Evolutionary conservation across 1,139 yeast species (phyloP).

Genomic region (Pneumocystis oryctolagi): DNA sequence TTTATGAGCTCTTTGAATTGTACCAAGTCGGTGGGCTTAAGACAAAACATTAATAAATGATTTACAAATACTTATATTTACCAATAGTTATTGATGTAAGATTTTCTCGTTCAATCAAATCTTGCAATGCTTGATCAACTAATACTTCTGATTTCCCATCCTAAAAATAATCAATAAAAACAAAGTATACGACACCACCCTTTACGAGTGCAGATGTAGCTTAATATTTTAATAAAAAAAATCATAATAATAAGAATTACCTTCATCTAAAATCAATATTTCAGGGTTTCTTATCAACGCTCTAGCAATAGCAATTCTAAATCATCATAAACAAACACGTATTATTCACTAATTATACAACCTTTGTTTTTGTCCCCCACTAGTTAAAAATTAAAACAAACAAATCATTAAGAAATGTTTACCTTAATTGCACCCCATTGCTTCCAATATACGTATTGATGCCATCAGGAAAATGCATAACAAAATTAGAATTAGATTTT

Average conservation of each 20-base stretch:
- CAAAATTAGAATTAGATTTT: constrained; percentile 68
- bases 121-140: constrained; percentile 49
- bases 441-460: constrained; percentile 78
- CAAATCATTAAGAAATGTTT: background rate
- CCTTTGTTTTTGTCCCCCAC: constrained; percentile 74
- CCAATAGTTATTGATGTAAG: constrained; percentile 77
- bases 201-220: constrained; percentile 23
- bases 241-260: constrained; percentile 32
- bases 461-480: constrained; percentile 47
- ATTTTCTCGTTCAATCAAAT: constrained; percentile 44
- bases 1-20: constrained; percentile 71
- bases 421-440: constrained; percentile 48
- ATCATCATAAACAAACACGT: background rate
- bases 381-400: constrained; percentile 24
- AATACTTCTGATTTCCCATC: constrained; percentile 81
- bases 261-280: constrained; percentile 56
- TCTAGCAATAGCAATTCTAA: constrained; percentile 61
- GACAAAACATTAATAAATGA: background rate
- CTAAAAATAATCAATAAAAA: background rate
- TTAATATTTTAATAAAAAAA: constrained; percentile 32
- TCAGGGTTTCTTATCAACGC: constrained; percentile 63
- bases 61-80: background rate
- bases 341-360: background rate
- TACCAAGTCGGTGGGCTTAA: constrained; percentile 61
- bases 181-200: background rate